Evolutionary conservation across 352 stramenopile genomes (phyloP), one percentile per base, ranked within the genome.

Genomic region (Phytophthora chlamydospora): DNA sequence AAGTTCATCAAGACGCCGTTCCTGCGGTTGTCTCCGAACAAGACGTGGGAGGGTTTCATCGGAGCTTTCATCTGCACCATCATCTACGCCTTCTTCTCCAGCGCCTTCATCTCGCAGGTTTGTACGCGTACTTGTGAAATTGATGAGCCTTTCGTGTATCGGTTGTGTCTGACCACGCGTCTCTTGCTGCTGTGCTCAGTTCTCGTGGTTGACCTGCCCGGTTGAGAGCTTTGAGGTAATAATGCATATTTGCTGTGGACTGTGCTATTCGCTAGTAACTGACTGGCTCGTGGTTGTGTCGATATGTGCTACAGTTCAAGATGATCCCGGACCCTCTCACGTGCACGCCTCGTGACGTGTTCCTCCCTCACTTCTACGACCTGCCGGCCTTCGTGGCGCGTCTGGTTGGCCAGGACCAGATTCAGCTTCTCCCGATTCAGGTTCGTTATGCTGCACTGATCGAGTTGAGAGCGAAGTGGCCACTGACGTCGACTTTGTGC

Each of bases 21-120:
- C 63, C 54, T 95, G 56, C 80, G 83, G 9, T 85, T 99, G 46
- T 98, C 91, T 32, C 98, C 98, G 14, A 99, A 99, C 73, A 99
- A 99, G 77, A 99, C 97, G 6, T 99, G 97, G 97, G 98, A 99
- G 67, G 97, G 97, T 3, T 99, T 99, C 60, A 96, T 99, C 27
- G 97, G 97, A 33, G 97, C 95, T 8, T 95, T 96, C 34, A 58
- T 99, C 19, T 98, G 94, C 69, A 99, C 97, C 17, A 77, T 99
- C 38, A 75, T 98, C 32, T 95, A 97, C 36, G 95, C 79, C 14
- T 97, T 97, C 72, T 98, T 98, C 49, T 83, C 96, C 21, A 96
- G 88, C 50, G 78, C 83, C 53, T 96, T 90, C 59, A 77, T 99
- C 43, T 83, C 95, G 34, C 81, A 94, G 71, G 78, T 83, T 71